Conservation (phyloP, 805 yeast species). For the Zygoascus ofunaensis region DNA sequence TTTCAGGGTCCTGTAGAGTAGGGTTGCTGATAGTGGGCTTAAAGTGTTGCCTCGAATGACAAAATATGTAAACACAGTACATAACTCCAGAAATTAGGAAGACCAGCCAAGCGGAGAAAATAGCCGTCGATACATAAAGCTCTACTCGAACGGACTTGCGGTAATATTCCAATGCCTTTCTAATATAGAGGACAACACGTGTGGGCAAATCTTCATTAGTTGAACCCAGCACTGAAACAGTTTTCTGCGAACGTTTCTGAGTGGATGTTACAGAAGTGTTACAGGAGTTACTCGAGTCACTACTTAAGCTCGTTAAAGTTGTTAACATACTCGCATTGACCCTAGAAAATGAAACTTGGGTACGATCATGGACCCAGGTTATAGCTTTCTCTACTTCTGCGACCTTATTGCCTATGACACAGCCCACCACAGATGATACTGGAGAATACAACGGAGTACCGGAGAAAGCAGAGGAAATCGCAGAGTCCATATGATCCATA, state of each 20-base stretch:
- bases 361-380: slow-evolving; percentile 64
- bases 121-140: neutral
- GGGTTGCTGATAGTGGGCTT: neutral
- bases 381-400: slow-evolving; percentile 58
- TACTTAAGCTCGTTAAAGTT: neutral
- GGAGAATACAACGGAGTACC: slow-evolving; percentile 59
- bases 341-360: slow-evolving; percentile 50
- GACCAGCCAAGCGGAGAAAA: neutral
- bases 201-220: neutral
- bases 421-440: slow-evolving; percentile 58
- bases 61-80: neutral
- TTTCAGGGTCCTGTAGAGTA: neutral
- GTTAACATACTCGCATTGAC: slow-evolving; percentile 24
- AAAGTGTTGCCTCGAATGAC: neutral
- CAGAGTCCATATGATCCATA: slow-evolving; percentile 47
- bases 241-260: no score
- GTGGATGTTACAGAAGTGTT: no score
- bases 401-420: slow-evolving; percentile 71
- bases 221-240: neutral
- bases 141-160: neutral
- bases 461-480: slow-evolving; percentile 52
- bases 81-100: neutral
- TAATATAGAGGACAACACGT: neutral
- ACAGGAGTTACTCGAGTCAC: neutral
- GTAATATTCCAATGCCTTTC: neutral